These are phyloP conservation scores for Chalciporus sp. DNA, from an alignment of 1,284 basidiomycete species.

Conservation along the genomic window DNA sequence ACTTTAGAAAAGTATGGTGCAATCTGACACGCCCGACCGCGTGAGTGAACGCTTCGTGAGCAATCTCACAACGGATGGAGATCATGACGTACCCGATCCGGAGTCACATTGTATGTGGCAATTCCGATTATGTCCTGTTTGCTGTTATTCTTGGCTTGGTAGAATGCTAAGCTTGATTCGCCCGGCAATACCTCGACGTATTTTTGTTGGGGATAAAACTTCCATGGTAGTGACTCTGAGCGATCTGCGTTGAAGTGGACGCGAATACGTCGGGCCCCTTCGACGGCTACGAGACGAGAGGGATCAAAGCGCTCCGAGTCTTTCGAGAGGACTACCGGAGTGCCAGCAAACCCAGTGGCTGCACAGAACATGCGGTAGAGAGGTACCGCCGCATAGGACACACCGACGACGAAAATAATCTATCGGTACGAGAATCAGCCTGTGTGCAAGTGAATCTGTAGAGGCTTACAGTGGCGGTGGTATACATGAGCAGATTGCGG, in stretches of 20 bases:
- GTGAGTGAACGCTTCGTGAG: not conserved
- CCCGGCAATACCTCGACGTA: conserved; percentile 92
- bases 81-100: conserved; percentile 71
- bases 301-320: conserved; percentile 81
- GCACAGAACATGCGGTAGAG: conserved; percentile 98
- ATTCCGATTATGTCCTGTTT: conserved; percentile 94
- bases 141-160: conserved; percentile 88
- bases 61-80: not conserved
- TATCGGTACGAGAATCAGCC: conserved; percentile 33
- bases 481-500: conserved; percentile 77
- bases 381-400: conserved; percentile 95
- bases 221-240: conserved; percentile 90
- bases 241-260: conserved; percentile 96
- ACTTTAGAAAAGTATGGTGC: conserved; percentile 99
- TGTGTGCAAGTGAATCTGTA: not conserved
- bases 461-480: conserved; percentile 68
- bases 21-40: conserved; percentile 53
- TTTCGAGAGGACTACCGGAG: conserved; percentile 70
- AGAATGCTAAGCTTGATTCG: conserved; percentile 96
- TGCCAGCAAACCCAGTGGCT: conserved; percentile 95
- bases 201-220: conserved; percentile 89
- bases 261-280: conserved; percentile 77
- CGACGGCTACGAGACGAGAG: conserved; percentile 78
- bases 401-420: conserved; percentile 82
- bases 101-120: conserved; percentile 97